These are phyloP conservation scores for Aspergillus coremiiformis DNA, from an alignment of 495 filamentous ascomycete species.

Conservation along the genomic window DNA sequence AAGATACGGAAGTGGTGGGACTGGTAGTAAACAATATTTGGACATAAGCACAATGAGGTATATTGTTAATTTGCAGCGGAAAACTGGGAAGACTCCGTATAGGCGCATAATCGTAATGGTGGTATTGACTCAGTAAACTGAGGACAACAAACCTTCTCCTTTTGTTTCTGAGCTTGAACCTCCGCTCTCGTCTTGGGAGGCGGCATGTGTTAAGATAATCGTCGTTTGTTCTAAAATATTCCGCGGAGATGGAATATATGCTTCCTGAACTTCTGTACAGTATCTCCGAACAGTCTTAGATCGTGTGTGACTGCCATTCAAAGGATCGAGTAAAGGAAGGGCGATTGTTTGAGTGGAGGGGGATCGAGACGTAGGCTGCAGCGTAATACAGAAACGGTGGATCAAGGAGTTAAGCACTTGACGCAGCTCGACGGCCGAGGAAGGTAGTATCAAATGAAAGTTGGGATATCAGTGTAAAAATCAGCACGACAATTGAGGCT, in stretches of 20 bases:
- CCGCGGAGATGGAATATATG: slow-evolving; percentile 7
- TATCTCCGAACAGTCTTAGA: neutral
- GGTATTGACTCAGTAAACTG: neutral
- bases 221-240: slow-evolving; percentile 22
- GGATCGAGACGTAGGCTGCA: slow-evolving; percentile 1
- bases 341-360: neutral
- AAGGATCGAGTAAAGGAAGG: neutral
- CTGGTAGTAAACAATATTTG: neutral
- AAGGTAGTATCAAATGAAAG: neutral
- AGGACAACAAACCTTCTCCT: slow-evolving; percentile 68
- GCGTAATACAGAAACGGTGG: slow-evolving; percentile 2
- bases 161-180: slow-evolving; percentile 85
- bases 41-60: neutral
- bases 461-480: neutral
- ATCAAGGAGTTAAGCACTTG: slow-evolving; percentile 1
- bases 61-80: neutral
- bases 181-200: slow-evolving; percentile 70
- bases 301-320: slow-evolving; percentile 20
- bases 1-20: neutral
- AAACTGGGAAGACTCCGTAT: neutral
- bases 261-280: neutral
- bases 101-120: neutral
- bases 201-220: slow-evolving; percentile 46
- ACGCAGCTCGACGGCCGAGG: neutral
- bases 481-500: neutral